Evolutionary conservation across 2,329 filamentous ascomycete species (phyloP), one percentile per base, ranked within the genome.

Genomic region (Colletotrichum brevisporum): DNA sequence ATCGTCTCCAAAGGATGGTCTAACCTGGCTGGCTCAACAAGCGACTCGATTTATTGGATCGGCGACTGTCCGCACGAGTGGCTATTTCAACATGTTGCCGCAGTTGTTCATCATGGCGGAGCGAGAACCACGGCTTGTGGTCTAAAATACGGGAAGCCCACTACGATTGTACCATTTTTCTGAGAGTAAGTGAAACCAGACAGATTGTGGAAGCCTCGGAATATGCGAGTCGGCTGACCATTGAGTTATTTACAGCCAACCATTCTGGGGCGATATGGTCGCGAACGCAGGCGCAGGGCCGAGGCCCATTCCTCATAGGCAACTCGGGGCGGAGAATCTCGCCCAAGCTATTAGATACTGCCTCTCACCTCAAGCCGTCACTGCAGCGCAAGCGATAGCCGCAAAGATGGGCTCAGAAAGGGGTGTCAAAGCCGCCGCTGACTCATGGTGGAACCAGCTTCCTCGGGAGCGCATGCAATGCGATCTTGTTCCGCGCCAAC

Each of bases 401-500:
- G 10, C 15, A 1, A 24, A 56, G 9, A 69, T 64, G 60, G 21
- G 9, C 13, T 18, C 66, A 1, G 60, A 69, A n/a, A 16, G 24
- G 3, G 60, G 66, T 8, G 60, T 64, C 1, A 55, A 56, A 21
- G 80, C 86, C 3, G 91, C 91, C 0, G 86, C 86, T 5, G 26
- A 55, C 4, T 69, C 60, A 1, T 68, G 48, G 47, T 48, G 31
- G n/a, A 36, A n/a, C 3, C 47, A 68, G 5, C 36, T 68, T 21
- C 60, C 65, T 13, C 18, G 18, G 27, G 31, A 54, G 5, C 41
- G 50, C 12, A 50, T 69, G 43, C 60, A 51, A 16, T 69, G 60
- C 31, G 66, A 64, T 12, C 39, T 64, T 9, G 10, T 64, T 12
- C 55, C 66, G 5, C 60, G 43, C 24, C 47, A 60, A n/a, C 26